phyloP scores from a whole-genome alignment of 306 rosid genomes.

The cucumber (Cucumis sativus) region Cucumber_9930_V3 NC_026658.2:26091501-26092000 shows the following conservation, averaged over 20 bases:
- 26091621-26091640: constrained; percentile 69
- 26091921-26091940: constrained; percentile 32
- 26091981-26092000: constrained; percentile 62
- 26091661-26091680: constrained; percentile 28
- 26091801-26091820: constrained; percentile 28
- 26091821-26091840: constrained; percentile 23
- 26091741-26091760: background rate
- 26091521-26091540: background rate
- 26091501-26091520: background rate
- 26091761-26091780: background rate
- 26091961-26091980: constrained; percentile 69
- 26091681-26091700: constrained; percentile 5
- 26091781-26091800: constrained; percentile 77
- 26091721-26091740: background rate
- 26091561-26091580: constrained; percentile 29
- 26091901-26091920: background rate
- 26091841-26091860: constrained; percentile 24
- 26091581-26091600: constrained; percentile 70
- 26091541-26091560: background rate
- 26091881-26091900: background rate
- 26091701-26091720: constrained; percentile 20
- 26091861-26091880: background rate
- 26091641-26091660: constrained; percentile 50
- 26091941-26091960: constrained; percentile 27
- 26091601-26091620: constrained; percentile 58